Conservation (phyloP, 352 stramenopile species). For the Pythium dissimile region DNA sequence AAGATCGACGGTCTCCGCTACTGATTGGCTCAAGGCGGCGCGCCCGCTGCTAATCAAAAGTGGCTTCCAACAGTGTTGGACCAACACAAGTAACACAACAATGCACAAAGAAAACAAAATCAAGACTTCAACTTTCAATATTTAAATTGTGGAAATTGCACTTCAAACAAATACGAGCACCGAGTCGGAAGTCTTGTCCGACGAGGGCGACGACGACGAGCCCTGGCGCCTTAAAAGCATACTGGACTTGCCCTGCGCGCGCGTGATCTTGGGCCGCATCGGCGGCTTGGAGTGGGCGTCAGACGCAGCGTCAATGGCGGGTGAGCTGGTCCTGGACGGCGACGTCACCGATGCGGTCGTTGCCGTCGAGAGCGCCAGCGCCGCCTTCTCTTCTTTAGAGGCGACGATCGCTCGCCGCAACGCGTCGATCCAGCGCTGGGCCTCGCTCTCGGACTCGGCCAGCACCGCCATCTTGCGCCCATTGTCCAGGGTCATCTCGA, state of each 20-base stretch:
- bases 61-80: background rate
- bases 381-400: constrained; percentile 20
- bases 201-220: background rate
- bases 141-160: too few species aligned
- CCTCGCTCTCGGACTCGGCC: constrained; percentile 64
- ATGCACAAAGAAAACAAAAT: too few species aligned
- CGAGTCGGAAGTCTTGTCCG: background rate
- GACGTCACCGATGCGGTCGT: background rate
- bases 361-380: background rate
- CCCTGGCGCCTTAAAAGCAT: background rate
- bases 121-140: too few species aligned
- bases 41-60: too few species aligned
- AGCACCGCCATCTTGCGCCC: constrained; percentile 70
- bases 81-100: too few species aligned
- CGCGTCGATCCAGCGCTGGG: constrained; percentile 63
- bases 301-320: background rate
- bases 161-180: too few species aligned
- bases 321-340: background rate
- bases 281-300: too few species aligned
- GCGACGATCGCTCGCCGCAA: constrained; percentile 49
- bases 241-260: constrained; percentile 6
- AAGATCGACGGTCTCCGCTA: background rate
- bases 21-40: background rate
- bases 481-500: constrained; percentile 73
- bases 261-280: constrained; percentile 9